phyloP scores from a whole-genome alignment of 352 stramenopile species.

The Phytophthora nicotianae region DNA sequence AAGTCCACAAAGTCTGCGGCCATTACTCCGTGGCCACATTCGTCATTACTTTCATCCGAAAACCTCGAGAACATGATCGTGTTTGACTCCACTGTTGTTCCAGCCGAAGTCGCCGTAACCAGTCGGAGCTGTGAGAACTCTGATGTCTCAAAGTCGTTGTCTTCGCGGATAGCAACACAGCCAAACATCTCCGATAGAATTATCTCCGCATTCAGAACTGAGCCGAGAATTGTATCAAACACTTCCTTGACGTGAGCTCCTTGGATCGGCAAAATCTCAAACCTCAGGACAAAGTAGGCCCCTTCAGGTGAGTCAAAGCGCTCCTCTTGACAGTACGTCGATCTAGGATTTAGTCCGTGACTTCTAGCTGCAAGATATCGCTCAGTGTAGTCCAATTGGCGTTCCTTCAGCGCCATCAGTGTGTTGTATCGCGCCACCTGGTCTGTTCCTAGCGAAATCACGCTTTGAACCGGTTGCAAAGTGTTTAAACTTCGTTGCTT shows the following conservation, averaged over 20 bases:
- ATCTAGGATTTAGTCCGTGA: conserved; percentile 19
- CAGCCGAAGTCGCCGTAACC: conserved; percentile 23
- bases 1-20: conserved; percentile 37
- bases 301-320: conserved; percentile 37
- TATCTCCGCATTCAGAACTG: conserved; percentile 54
- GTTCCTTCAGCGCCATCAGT: conserved; percentile 31
- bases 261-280: conserved; percentile 43
- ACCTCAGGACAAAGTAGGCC: conserved; percentile 42
- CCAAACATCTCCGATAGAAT: conserved; percentile 54
- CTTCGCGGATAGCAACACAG: conserved; percentile 50
- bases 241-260: conserved; percentile 30
- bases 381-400: conserved; percentile 25
- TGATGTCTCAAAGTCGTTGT: conserved; percentile 50
- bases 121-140: conserved; percentile 47
- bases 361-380: conserved; percentile 33
- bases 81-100: conserved; percentile 22
- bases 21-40: conserved; percentile 19
- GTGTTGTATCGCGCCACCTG: conserved; percentile 23
- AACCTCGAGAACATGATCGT: conserved; percentile 26
- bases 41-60: not conserved
- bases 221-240: conserved; percentile 43
- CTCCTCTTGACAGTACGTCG: conserved; percentile 33
- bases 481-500: conserved; percentile 24
- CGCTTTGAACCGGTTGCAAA: conserved; percentile 19
- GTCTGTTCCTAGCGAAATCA: conserved; percentile 26